phyloP scores from a whole-genome alignment of 1,284 basidiomycete genomes.

The Ganoderma lingzhi region DNA sequence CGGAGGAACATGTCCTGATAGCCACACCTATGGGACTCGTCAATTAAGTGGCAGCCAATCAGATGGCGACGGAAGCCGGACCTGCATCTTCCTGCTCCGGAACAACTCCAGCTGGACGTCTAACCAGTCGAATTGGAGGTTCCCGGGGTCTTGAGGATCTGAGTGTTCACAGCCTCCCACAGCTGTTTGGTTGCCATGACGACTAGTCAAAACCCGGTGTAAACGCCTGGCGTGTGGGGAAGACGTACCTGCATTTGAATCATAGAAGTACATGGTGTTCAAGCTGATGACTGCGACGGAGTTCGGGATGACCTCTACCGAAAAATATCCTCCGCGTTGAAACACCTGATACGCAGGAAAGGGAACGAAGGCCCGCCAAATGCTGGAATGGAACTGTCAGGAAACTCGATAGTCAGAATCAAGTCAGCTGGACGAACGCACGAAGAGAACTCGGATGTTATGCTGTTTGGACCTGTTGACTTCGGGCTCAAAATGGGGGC shows the following conservation, averaged over 20 bases:
- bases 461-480: conserved; percentile 74
- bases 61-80: conserved; percentile 37
- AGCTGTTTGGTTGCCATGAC: conserved; percentile 43
- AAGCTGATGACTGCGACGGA: conserved; percentile 84
- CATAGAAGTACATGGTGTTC: conserved; percentile 94
- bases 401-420: conserved; percentile 19
- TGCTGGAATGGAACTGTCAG: conserved; percentile 51
- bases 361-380: conserved; percentile 89
- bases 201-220: conserved; percentile 31
- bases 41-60: conserved; percentile 30
- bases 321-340: conserved; percentile 86
- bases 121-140: conserved; percentile 90
- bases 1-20: conserved; percentile 79
- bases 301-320: conserved; percentile 83
- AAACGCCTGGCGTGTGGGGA: conserved; percentile 17
- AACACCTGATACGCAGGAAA: conserved; percentile 84
- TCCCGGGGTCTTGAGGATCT: conserved; percentile 78
- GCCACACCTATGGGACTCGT: conserved; percentile 43
- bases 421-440: conserved; percentile 45
- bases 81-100: conserved; percentile 82
- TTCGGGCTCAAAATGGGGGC: conserved; percentile 17
- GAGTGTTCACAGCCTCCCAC: conserved; percentile 74
- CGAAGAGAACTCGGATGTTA: conserved; percentile 81
- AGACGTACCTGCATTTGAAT: conserved; percentile 83
- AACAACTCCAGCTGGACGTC: conserved; percentile 84